Conservation (phyloP, 2,329 filamentous ascomycete species). For the Colletotrichum caudatum region DNA sequence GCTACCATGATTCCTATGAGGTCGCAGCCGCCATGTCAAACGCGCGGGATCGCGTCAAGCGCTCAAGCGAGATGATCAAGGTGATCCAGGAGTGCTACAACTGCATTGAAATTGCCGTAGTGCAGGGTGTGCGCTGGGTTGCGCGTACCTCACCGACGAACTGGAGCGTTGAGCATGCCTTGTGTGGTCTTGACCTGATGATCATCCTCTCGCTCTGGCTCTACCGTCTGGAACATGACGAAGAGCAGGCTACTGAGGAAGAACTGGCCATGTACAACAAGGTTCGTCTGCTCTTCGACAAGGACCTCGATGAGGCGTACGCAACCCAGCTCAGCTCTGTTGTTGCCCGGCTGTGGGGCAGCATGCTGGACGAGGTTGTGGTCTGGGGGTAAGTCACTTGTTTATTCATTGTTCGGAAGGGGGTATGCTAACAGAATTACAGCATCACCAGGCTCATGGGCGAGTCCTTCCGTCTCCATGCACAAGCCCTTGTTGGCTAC, state of each 20-base stretch:
- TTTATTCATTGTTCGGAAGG: neutral
- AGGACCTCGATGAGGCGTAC: slow-evolving; percentile 86
- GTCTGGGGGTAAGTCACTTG: slow-evolving; percentile 92
- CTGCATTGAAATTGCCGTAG: slow-evolving; percentile 94
- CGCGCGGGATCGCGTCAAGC: slow-evolving; percentile 92
- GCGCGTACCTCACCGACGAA: slow-evolving; percentile 97
- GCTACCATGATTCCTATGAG: slow-evolving; percentile 97
- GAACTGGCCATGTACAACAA: slow-evolving; percentile 93
- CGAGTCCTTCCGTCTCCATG: slow-evolving; percentile 96
- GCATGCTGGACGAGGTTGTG: slow-evolving; percentile 97
- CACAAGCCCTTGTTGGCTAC: slow-evolving; percentile 93
- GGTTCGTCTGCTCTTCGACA: slow-evolving; percentile 88
- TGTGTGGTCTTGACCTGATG: slow-evolving; percentile 97
- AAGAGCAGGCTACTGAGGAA: slow-evolving; percentile 87
- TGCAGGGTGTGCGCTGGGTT: slow-evolving; percentile 96
- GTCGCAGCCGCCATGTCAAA: slow-evolving; percentile 97
- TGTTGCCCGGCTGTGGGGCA: slow-evolving; percentile 94
- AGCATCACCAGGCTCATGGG: slow-evolving; percentile 96
- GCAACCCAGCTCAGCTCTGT: slow-evolving; percentile 91
- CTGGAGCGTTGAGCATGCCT: slow-evolving; percentile 98
- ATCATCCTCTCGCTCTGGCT: slow-evolving; percentile 98
- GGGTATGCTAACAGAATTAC: slow-evolving; percentile 42
- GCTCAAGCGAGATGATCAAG: slow-evolving; percentile 97
- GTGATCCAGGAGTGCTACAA: slow-evolving; percentile 98
- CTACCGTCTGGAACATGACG: slow-evolving; percentile 99